Base-by-base conservation (phyloP, 2,329 filamentous ascomycete genomes). In the Sarocladium strictum region DNA sequence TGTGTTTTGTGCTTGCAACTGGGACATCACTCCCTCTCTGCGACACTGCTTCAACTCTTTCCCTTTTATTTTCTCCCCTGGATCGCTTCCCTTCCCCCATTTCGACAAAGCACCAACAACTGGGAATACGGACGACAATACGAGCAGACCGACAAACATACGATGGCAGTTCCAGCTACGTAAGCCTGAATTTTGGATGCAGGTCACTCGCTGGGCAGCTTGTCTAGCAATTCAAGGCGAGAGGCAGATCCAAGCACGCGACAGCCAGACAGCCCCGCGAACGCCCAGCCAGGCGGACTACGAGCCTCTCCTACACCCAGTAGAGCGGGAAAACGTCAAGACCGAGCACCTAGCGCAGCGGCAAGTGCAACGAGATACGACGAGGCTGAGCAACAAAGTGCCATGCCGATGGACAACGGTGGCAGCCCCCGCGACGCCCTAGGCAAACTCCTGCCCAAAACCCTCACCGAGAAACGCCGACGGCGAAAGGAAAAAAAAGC, bases 401-500 rank as follows among this genome's bases (percentile, higher is more conserved):
- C 17, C 33, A 40, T 11, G 19, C 21, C 43, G 17, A 54, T 54
- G 53, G 53, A 54, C 40, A 53, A 35, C 24, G 53, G 45, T n/a
- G 43, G 41, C 52, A 35, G 50, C 24, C 26, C 37, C 41, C 27
- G 57, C 54, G 71, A 65, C 58, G 69, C 71, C 12, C 66, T 81
- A 41, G 73, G 70, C 55, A 83, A 80, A 67, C 71, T 84, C 27
- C 66, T 84, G 33, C 74, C 79, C 53, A 80, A 77, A 62, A 70
- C 73, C 35, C 72, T 83, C 54, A 67, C 70, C 26, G 71, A 72
- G 49, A 79, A 76, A 62, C 75, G 77, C 47, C 73, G 76, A 49
- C 72, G 72, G 55, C 76, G 72, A 66, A 77, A 73, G 65, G 72
- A 76, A 54, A 68, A 72, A 52, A 65, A 65, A 47, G 73, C 75